These are phyloP conservation scores for Saturnispora besseyi DNA, from an alignment of 805 yeast genomes.

Conservation along the genomic window DNA sequence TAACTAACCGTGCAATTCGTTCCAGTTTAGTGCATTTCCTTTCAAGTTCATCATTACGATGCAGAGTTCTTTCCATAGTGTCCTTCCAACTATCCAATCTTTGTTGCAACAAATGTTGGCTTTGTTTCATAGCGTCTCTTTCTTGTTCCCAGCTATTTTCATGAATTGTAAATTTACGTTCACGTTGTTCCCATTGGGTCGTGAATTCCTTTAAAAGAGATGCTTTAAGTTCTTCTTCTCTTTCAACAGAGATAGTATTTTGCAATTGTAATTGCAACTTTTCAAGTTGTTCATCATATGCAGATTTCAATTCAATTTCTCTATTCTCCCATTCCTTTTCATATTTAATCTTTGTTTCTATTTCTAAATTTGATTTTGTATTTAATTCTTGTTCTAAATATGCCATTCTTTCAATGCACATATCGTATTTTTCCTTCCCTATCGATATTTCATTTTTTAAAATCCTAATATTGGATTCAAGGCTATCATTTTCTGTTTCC, in stretches of 20 bases:
- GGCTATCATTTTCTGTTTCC: constrained; percentile 21
- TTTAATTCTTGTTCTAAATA: constrained; percentile 17
- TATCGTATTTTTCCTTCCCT: constrained; percentile 14
- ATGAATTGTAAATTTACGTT: neutral
- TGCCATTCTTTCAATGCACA: constrained; percentile 20
- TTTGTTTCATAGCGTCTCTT: neutral
- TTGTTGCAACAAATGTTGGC: neutral
- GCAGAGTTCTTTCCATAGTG: neutral
- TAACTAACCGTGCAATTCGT: constrained; percentile 18
- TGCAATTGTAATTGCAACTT: neutral
- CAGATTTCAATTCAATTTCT: neutral
- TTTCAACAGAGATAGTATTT: neutral
- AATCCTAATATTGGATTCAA: constrained; percentile 19
- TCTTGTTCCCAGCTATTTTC: constrained; percentile 1
- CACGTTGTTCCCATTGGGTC: neutral
- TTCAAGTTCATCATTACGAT: neutral
- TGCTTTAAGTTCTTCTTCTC: neutral
- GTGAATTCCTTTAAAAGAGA: constrained; percentile 1
- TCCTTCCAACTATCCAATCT: constrained; percentile 2
- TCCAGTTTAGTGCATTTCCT: constrained; percentile 13
- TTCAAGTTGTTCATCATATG: neutral
- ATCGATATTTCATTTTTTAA: constrained; percentile 6
- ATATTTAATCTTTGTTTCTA: neutral
- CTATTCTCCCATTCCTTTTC: neutral
- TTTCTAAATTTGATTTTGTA: neutral